phyloP scores from a whole-genome alignment of 2,329 filamentous ascomycete species.

The Tolypocladium nubicola region DNA sequence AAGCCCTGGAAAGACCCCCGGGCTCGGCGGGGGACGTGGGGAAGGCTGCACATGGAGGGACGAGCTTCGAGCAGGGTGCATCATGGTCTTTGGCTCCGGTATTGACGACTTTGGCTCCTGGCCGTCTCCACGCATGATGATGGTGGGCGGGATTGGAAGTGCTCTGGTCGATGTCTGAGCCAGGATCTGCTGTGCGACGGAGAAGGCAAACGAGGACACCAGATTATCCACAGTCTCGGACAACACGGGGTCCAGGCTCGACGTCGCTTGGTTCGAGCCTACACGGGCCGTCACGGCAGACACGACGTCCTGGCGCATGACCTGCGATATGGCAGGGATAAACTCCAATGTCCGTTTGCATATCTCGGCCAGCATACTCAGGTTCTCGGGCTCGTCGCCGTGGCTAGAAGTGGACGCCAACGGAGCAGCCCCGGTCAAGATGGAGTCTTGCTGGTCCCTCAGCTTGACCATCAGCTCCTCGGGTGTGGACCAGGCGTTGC shows the following conservation, averaged over 20 bases:
- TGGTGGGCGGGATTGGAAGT: conserved; percentile 54
- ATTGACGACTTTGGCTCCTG: conserved; percentile 53
- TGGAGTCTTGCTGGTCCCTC: conserved; percentile 49
- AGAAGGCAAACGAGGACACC: conserved; percentile 68
- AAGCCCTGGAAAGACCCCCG: conserved; percentile 41
- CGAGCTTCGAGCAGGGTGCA: conserved; percentile 55
- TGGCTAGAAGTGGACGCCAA: conserved; percentile 35
- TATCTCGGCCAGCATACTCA: conserved; percentile 74
- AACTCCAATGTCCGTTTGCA: conserved; percentile 77
- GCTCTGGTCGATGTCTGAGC: conserved; percentile 63
- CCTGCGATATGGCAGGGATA: conserved; percentile 66
- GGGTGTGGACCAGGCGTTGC: conserved; percentile 57
- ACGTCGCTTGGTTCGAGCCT: conserved; percentile 22
- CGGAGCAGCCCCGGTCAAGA: conserved; percentile 46
- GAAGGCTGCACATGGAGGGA: conserved; percentile 41
- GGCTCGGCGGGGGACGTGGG: conserved; percentile 32
- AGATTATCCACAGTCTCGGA: conserved; percentile 58
- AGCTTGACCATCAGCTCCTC: conserved; percentile 53
- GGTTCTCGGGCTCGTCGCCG: conserved; percentile 58
- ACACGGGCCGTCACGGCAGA: conserved; percentile 41
- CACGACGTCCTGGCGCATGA: conserved; percentile 69
- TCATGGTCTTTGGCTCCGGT: conserved; percentile 59
- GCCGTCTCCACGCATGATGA: conserved; percentile 32
- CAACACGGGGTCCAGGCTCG: conserved; percentile 23
- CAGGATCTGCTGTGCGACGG: conserved; percentile 64